phyloP scores from a whole-genome alignment of 306 rosid genomes.

The Datisca glomerata region DNA sequence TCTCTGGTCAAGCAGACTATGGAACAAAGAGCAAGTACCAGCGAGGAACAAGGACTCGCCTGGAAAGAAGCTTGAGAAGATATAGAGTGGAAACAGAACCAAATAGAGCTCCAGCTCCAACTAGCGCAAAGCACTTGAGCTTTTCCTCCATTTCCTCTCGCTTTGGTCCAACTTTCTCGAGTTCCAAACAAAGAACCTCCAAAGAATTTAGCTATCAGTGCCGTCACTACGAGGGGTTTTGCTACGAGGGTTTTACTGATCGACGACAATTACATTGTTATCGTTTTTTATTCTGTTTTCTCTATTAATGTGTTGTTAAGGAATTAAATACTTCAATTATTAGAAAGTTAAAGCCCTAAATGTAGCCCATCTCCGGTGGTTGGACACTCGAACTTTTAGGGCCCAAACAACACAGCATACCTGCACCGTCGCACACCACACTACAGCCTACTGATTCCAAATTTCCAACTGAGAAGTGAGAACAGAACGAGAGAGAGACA shows the following conservation, averaged over 20 bases:
- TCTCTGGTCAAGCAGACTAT: neutral
- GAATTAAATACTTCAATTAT: too few species aligned
- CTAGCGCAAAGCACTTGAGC: slow-evolving; percentile 35
- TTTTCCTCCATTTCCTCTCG: slow-evolving; percentile 32
- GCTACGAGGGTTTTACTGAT: neutral
- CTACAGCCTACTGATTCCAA: too few species aligned
- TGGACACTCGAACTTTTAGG: neutral
- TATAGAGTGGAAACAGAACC: slow-evolving; percentile 69
- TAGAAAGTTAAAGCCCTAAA: too few species aligned
- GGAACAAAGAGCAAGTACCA: neutral
- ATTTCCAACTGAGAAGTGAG: too few species aligned
- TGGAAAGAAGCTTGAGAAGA: slow-evolving; percentile 53
- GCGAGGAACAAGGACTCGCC: slow-evolving; percentile 21
- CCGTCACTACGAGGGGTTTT: neutral
- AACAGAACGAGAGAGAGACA: neutral
- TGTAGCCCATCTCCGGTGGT: neutral
- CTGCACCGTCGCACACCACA: neutral
- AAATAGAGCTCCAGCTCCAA: slow-evolving; percentile 62
- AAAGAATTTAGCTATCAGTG: neutral
- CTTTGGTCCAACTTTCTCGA: neutral
- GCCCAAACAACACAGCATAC: neutral
- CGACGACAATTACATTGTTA: too few species aligned
- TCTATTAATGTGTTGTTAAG: too few species aligned
- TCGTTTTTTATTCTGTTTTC: neutral
- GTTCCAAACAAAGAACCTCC: too few species aligned